Conservation (phyloP, 306 rosid species). For the Mimosa pudica region DNA sequence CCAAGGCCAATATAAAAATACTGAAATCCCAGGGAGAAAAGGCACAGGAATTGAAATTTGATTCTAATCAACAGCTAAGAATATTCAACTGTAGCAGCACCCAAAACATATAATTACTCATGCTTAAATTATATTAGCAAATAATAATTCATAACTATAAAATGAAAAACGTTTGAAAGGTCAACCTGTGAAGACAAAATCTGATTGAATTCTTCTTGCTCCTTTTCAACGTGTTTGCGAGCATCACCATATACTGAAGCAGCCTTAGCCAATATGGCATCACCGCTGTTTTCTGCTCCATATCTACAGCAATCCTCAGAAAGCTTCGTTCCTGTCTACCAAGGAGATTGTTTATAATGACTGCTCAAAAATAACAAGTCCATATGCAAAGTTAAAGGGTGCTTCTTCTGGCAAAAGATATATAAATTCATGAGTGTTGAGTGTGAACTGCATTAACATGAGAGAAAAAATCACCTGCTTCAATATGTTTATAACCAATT, state of each 20-base stretch:
- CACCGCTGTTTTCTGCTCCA: constrained; percentile 83
- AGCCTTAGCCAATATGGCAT: constrained; percentile 84
- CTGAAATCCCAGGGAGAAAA: background rate
- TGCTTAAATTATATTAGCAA: constrained; percentile 22
- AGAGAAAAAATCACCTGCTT: constrained; percentile 71
- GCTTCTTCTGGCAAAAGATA: constrained; percentile 20
- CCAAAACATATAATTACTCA: background rate
- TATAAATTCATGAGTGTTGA: constrained; percentile 7
- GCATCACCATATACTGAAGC: constrained; percentile 96
- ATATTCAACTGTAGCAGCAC: background rate
- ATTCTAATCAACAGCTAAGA: background rate
- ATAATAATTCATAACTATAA: constrained; percentile 29
- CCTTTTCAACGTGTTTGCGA: constrained; percentile 94
- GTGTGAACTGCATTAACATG: constrained; percentile 28
- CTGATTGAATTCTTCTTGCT: constrained; percentile 81
- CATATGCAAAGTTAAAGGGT: constrained; percentile 19
- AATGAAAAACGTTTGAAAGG: constrained; percentile 30
- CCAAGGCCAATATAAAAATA: background rate
- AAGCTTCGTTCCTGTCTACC: constrained; percentile 91
- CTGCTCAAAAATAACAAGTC: constrained; percentile 11
- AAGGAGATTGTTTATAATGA: constrained; percentile 40
- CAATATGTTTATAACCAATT: constrained; percentile 82
- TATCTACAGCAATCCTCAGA: constrained; percentile 97
- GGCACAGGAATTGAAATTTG: background rate
- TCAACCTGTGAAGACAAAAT: constrained; percentile 81